Evolutionary conservation across 805 yeast genomes (phyloP).

Genomic region (Hagleromyces aurorensis): DNA sequence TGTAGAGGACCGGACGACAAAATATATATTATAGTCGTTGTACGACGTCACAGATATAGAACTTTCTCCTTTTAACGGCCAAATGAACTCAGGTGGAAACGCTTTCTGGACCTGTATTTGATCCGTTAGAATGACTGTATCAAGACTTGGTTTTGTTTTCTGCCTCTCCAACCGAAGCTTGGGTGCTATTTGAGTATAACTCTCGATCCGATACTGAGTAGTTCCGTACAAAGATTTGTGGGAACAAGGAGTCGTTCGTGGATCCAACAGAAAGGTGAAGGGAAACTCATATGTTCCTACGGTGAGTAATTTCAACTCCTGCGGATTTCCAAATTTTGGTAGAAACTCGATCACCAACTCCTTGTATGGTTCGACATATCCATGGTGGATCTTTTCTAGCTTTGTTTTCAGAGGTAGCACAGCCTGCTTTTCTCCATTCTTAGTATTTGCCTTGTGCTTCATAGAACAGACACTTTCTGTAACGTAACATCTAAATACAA

Average conservation of each 20-base stretch:
- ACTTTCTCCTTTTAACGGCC: slow-evolving; percentile 7
- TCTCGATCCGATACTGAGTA: slow-evolving; percentile 13
- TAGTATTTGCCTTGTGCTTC: too few species aligned
- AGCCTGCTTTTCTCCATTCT: too few species aligned
- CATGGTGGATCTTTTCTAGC: too few species aligned
- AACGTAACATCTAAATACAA: too few species aligned
- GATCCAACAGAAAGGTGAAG: slow-evolving; percentile 10
- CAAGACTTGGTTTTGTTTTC: slow-evolving; percentile 4
- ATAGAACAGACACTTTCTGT: too few species aligned
- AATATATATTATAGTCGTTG: slow-evolving; percentile 1
- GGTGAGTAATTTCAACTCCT: slow-evolving; percentile 3
- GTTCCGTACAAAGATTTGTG: slow-evolving; percentile 9
- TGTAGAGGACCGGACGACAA: too few species aligned
- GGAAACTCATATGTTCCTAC: slow-evolving; percentile 12
- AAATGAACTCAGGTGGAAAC: slow-evolving; percentile 4
- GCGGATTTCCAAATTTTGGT: too few species aligned
- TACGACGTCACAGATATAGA: slow-evolving; percentile 1
- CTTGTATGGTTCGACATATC: too few species aligned
- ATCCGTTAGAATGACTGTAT: slow-evolving; percentile 13
- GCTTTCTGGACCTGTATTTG: slow-evolving; percentile 11
- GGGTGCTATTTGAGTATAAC: slow-evolving; percentile 5
- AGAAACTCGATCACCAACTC: slow-evolving; percentile 7
- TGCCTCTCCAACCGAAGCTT: slow-evolving; percentile 1
- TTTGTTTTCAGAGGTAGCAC: too few species aligned
- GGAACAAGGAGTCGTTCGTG: slow-evolving; percentile 9